These are phyloP conservation scores for Psilocybe sp. DNA, from an alignment of 768 basidiomycete species.

Conservation along the genomic window DNA sequence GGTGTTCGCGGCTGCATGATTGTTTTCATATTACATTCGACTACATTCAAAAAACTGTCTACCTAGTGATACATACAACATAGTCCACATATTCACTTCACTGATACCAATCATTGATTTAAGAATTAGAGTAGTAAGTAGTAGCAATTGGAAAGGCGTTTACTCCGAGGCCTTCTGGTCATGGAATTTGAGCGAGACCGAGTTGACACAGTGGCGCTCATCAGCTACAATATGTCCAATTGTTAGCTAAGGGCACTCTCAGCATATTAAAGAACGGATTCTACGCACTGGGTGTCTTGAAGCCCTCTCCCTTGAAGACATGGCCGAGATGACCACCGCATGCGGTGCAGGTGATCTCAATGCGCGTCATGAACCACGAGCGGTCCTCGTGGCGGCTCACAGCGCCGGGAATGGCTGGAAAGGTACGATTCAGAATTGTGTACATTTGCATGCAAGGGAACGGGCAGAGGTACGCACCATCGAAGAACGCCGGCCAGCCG, in stretches of 20 bases:
- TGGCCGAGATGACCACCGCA: slow-evolving; percentile 95
- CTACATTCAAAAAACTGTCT: background rate
- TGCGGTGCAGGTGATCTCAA: slow-evolving; percentile 85
- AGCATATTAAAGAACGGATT: background rate
- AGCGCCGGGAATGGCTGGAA: slow-evolving; percentile 89
- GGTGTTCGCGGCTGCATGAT: too few species aligned
- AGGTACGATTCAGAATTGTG: background rate
- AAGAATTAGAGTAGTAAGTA: too few species aligned
- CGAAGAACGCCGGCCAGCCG: slow-evolving; percentile 98
- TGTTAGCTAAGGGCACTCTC: background rate
- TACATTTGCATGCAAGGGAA: background rate
- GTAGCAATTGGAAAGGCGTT: slow-evolving; percentile 3
- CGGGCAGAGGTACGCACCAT: slow-evolving; percentile 48
- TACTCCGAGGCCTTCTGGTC: slow-evolving; percentile 35
- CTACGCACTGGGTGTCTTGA: slow-evolving; percentile 69
- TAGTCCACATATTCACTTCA: too few species aligned
- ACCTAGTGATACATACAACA: slow-evolving; percentile 7
- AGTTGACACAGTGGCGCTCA: slow-evolving; percentile 90
- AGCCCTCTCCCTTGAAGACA: slow-evolving; percentile 93
- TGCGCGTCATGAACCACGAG: slow-evolving; percentile 64
- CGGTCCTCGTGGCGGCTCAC: slow-evolving; percentile 76
- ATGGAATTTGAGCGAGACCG: slow-evolving; percentile 76
- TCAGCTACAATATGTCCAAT: slow-evolving; percentile 44
- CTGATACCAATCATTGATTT: too few species aligned
- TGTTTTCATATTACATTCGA: too few species aligned